Evolutionary conservation across 306 rosid genomes (phyloP).

Genomic region (Ceratonia siliqua): DNA sequence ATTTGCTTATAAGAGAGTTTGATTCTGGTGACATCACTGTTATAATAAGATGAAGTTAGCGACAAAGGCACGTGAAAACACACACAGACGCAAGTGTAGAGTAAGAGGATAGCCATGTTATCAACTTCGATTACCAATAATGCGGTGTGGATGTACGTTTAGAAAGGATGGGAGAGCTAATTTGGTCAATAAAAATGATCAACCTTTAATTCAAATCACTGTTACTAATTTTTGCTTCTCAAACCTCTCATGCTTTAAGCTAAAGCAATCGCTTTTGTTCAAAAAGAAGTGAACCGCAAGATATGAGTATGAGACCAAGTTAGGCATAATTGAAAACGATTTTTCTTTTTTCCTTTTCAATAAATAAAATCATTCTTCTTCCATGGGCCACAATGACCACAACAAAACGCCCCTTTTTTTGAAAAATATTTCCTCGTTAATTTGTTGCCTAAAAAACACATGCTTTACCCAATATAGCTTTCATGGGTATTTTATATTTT

Average conservation of each 20-base stretch:
- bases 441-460: neutral
- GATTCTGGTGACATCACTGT: neutral
- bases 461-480: constrained; percentile 7
- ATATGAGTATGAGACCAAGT: constrained; percentile 29
- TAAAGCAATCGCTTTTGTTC: constrained; percentile 54
- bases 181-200: constrained; percentile 27
- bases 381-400: constrained; percentile 29
- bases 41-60: neutral
- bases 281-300: constrained; percentile 55
- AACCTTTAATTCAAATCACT: constrained; percentile 55
- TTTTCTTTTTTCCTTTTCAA: neutral
- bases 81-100: neutral
- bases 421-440: neutral
- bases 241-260: constrained; percentile 57
- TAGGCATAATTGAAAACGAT: constrained; percentile 26
- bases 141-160: constrained; percentile 20
- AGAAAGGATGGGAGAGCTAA: constrained; percentile 42
- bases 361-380: constrained; percentile 26
- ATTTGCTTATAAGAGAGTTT: neutral
- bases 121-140: constrained; percentile 9
- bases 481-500: neutral
- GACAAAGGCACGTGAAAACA: constrained; percentile 16
- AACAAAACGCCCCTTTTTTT: constrained; percentile 4
- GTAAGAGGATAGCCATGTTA: constrained; percentile 19
- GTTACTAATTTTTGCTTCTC: constrained; percentile 37